Conservation (phyloP, 2,329 filamentous ascomycete genomes). For the Colletotrichum sp. region DNA sequence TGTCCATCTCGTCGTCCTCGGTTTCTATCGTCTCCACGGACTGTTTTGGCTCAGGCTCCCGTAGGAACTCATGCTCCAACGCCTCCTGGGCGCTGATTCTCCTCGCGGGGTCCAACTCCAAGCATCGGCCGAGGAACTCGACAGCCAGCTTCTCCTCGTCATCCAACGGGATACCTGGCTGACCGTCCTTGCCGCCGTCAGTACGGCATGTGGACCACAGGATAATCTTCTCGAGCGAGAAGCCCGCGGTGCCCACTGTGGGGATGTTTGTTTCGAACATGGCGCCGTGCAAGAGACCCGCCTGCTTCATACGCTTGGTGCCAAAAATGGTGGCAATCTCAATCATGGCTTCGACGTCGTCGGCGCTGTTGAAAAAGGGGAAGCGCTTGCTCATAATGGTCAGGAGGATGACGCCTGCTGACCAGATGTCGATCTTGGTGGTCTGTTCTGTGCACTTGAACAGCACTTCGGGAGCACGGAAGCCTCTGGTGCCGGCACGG, state of each 20-base stretch:
- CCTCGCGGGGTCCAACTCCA: constrained; percentile 77
- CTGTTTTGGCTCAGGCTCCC: constrained; percentile 35
- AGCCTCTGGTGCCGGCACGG: constrained; percentile 91
- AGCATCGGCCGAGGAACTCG: constrained; percentile 72
- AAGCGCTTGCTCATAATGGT: constrained; percentile 92
- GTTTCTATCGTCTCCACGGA: constrained; percentile 25
- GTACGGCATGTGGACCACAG: constrained; percentile 90
- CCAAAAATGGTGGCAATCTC: constrained; percentile 98
- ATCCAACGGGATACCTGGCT: constrained; percentile 57
- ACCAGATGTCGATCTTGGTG: constrained; percentile 96
- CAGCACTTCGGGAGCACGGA: constrained; percentile 93
- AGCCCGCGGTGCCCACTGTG: constrained; percentile 84
- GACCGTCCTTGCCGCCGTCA: constrained; percentile 55
- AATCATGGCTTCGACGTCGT: constrained; percentile 96
- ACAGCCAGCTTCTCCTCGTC: constrained; percentile 76
- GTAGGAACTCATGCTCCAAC: constrained; percentile 73
- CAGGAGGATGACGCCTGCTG: constrained; percentile 93
- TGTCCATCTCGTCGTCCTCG: constrained; percentile 62
- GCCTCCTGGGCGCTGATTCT: constrained; percentile 80
- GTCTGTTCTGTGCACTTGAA: constrained; percentile 97
- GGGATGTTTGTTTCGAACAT: constrained; percentile 93
- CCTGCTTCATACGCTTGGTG: constrained; percentile 79
- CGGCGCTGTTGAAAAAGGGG: constrained; percentile 98
- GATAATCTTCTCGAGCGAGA: constrained; percentile 90
- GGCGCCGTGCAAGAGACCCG: constrained; percentile 84